Evolutionary conservation across 768 basidiomycete species (phyloP).

Genomic region (Suillus sp.): DNA sequence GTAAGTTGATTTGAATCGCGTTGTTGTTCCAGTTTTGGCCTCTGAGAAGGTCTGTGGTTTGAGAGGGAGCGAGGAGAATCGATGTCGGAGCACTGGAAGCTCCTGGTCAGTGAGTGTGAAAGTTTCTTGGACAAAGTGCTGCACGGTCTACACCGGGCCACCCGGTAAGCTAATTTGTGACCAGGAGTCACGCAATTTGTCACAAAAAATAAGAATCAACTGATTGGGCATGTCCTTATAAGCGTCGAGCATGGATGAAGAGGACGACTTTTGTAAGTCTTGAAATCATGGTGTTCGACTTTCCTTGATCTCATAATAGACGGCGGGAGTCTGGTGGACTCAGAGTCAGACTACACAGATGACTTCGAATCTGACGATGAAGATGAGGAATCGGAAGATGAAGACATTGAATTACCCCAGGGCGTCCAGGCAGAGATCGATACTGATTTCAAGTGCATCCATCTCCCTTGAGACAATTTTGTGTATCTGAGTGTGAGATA

Average conservation of each 20-base stretch:
- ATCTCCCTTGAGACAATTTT: constrained; percentile 10
- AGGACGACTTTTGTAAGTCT: constrained; percentile 26
- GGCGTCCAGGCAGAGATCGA: constrained; percentile 40
- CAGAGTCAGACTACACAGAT: constrained; percentile 27
- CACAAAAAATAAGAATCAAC: background rate
- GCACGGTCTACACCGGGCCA: background rate
- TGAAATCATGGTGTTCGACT: constrained; percentile 44
- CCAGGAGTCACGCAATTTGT: background rate
- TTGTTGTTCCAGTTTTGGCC: background rate
- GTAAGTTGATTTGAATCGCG: constrained; percentile 9
- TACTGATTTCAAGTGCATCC: constrained; percentile 58
- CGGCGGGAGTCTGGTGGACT: constrained; percentile 45
- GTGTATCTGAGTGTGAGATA: background rate
- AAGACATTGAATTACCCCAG: constrained; percentile 42
- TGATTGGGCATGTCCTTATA: background rate
- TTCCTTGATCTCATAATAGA: constrained; percentile 33
- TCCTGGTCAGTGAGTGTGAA: background rate
- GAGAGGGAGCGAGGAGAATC: background rate
- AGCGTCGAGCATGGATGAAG: constrained; percentile 15
- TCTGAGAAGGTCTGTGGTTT: background rate
- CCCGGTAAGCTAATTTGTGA: background rate
- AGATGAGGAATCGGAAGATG: constrained; percentile 16
- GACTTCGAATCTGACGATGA: constrained; percentile 7
- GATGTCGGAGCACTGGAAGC: background rate
- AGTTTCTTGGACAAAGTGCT: constrained; percentile 4